These are phyloP conservation scores for Boletus rubropictus DNA, from an alignment of 768 basidiomycete genomes.

Conservation along the genomic window DNA sequence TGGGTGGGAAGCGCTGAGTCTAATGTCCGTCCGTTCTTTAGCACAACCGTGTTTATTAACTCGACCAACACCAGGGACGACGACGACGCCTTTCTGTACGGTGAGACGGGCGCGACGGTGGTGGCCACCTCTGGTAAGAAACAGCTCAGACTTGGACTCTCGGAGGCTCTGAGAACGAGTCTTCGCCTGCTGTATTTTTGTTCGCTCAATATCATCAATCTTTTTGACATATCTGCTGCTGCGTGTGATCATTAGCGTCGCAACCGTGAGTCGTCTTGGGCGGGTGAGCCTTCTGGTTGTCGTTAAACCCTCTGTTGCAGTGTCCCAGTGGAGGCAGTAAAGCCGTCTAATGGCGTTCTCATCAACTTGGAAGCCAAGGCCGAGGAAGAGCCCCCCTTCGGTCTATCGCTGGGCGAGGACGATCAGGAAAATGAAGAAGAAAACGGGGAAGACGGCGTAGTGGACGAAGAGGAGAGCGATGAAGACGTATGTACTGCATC, in stretches of 20 bases:
- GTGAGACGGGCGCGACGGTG: constrained; percentile 40
- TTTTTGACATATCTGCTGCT: constrained; percentile 35
- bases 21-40: constrained; percentile 26
- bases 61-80: constrained; percentile 49
- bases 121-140: constrained; percentile 45
- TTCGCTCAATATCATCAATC: constrained; percentile 35
- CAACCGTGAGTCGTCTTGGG: constrained; percentile 53
- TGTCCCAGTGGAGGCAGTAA: constrained; percentile 38
- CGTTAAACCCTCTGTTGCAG: constrained; percentile 26
- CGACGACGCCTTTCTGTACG: constrained; percentile 78
- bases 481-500: constrained; percentile 38
- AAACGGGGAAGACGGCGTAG: constrained; percentile 1
- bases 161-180: constrained; percentile 25
- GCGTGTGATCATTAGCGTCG: constrained; percentile 46
- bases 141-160: constrained; percentile 22
- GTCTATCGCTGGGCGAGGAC: constrained; percentile 16
- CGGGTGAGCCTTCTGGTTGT: constrained; percentile 19
- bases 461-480: constrained; percentile 31
- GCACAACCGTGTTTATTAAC: constrained; percentile 24
- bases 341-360: constrained; percentile 44
- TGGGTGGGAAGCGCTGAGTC: constrained; percentile 19
- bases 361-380: constrained; percentile 46
- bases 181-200: constrained; percentile 30
- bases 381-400: constrained; percentile 33
- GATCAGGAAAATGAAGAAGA: constrained; percentile 26